These are phyloP conservation scores for Rhododendron ferrugineum DNA, from an alignment of 148 eudicot species.

Conservation along the genomic window DNA sequence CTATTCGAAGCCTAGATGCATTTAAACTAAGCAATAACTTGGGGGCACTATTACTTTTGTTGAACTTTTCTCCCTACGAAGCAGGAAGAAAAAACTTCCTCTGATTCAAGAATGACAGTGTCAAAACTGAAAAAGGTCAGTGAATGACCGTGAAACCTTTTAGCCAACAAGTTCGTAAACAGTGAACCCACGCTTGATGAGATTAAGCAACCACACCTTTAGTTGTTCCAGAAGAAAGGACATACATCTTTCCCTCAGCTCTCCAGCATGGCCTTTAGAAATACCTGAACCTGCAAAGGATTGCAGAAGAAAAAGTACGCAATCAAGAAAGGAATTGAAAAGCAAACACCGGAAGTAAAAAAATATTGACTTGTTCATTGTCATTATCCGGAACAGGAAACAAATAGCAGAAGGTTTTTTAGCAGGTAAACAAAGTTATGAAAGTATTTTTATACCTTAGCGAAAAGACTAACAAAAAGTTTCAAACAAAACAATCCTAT, in stretches of 20 bases:
- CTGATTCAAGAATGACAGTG: not conserved
- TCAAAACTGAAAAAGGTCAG: not conserved
- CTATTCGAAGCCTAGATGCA: not conserved
- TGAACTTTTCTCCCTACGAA: not conserved
- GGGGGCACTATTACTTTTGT: not conserved
- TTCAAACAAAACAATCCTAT: not conserved
- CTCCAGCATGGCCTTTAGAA: conserved; percentile 56
- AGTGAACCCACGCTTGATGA: not conserved
- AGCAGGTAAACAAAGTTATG: not conserved
- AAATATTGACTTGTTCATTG: not conserved
- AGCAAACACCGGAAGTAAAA: not conserved
- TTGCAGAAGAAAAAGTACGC: conserved; percentile 1
- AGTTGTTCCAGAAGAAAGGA: conserved; percentile 59
- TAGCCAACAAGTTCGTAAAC: not conserved
- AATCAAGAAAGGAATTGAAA: not conserved
- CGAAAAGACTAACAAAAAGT: not conserved
- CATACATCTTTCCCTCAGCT: conserved; percentile 56
- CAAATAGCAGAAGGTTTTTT: not conserved
- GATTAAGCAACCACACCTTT: conserved; percentile 36
- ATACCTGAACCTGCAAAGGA: conserved; percentile 61
- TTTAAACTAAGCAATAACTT: not conserved
- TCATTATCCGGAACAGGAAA: not conserved
- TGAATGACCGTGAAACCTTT: not conserved
- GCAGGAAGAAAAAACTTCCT: not conserved
- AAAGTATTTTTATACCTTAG: not conserved